phyloP scores from a whole-genome alignment of 2,329 filamentous ascomycete species.

The Neophaeococcomyces mojaviensis region DNA sequence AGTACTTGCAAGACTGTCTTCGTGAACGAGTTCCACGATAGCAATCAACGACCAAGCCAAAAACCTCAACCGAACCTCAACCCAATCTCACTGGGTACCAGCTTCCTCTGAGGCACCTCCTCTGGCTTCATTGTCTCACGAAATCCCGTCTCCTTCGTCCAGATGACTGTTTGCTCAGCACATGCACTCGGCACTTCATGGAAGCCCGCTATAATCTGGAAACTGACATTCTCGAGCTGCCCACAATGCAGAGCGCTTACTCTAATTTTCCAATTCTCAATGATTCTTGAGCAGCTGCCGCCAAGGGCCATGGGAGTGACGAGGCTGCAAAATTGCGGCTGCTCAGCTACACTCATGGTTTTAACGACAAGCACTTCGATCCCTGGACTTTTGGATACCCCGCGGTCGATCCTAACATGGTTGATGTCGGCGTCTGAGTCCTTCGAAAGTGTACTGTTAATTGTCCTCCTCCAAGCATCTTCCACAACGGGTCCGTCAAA shows the following conservation, averaged over 20 bases:
- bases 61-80: no score
- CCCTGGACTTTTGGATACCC: background rate
- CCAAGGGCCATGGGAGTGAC: no score
- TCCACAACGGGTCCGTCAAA: conserved; percentile 5
- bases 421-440: background rate
- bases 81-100: no score
- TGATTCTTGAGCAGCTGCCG: no score
- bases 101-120: no score
- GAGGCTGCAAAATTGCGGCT: background rate
- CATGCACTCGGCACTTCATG: background rate
- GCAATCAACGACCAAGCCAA: no score
- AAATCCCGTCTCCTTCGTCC: background rate
- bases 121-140: no score
- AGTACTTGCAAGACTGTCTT: no score
- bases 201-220: background rate
- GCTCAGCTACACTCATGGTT: background rate
- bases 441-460: background rate
- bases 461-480: background rate
- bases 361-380: conserved; percentile 1
- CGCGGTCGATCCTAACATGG: background rate
- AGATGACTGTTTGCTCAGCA: background rate
- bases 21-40: no score
- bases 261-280: conserved; percentile 1
- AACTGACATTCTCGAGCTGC: background rate
- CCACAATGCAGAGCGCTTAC: conserved; percentile 1